Conservation (phyloP, 2,329 filamentous ascomycete species). For the Colletotrichum eremochloae region DNA sequence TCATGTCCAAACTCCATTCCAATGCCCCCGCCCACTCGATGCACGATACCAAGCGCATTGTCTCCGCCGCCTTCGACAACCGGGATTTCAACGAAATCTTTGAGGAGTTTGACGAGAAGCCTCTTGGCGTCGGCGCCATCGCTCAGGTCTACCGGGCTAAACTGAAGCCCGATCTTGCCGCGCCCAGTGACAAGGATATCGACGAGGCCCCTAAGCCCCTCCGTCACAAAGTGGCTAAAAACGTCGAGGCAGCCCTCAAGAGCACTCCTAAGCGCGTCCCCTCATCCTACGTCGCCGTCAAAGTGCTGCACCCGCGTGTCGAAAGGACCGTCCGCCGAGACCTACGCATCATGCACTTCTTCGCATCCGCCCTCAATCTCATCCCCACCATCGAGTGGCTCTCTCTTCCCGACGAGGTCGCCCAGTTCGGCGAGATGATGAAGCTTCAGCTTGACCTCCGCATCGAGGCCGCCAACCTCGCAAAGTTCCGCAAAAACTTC, state of each 20-base stretch:
- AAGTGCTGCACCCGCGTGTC: slow-evolving; percentile 92
- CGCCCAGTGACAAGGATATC: slow-evolving; percentile 70
- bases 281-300: slow-evolving; percentile 93
- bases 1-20: slow-evolving; percentile 96
- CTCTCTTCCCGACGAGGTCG: slow-evolving; percentile 92
- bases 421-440: slow-evolving; percentile 99
- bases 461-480: slow-evolving; percentile 92
- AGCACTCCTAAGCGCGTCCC: slow-evolving; percentile 87
- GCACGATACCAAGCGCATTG: slow-evolving; percentile 80
- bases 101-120: slow-evolving; percentile 91
- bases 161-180: slow-evolving; percentile 82
- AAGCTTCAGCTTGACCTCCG: slow-evolving; percentile 93
- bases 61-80: slow-evolving; percentile 85
- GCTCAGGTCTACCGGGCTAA: slow-evolving; percentile 98
- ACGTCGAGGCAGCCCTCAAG: slow-evolving; percentile 89
- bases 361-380: slow-evolving; percentile 84
- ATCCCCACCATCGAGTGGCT: slow-evolving; percentile 98
- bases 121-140: slow-evolving; percentile 94
- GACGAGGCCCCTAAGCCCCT: slow-evolving; percentile 64
- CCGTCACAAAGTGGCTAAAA: slow-evolving; percentile 79
- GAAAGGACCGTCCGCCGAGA: slow-evolving; percentile 93
- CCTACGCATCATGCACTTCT: slow-evolving; percentile 92
- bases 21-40: slow-evolving; percentile 94
- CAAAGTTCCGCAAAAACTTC: slow-evolving; percentile 91
- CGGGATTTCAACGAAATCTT: slow-evolving; percentile 91